Evolutionary conservation across 2,329 filamentous ascomycete species (phyloP), one percentile per base, ranked within the genome.

Genomic region (Pseudocercospora musae): DNA sequence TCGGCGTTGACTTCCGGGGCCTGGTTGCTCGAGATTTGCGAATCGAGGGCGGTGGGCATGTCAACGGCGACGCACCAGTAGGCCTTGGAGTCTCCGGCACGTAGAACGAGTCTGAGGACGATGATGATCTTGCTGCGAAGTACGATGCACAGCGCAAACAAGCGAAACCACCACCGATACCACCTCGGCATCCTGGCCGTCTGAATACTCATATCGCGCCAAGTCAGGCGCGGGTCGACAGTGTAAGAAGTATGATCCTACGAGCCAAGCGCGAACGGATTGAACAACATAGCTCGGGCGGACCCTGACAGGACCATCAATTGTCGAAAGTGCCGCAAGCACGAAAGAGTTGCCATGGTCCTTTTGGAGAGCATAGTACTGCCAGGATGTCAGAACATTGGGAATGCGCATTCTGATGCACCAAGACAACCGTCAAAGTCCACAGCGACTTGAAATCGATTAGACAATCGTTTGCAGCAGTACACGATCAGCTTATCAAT

Each of bases 1-100:
- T 97, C 21, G 93, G 93, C 0, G 79, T 99, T 31, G 94, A 99
- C 76, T 98, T 99, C 74, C 86, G 85, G 60, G 91, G 91, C 68
- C 77, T 98, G 60, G 87, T 97, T 13, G 91, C 89, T 15, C 82
- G 82, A 67, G 86, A 83, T 18, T 50, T 54, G 7, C 29, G 31
- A n/a, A 29, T 70, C 15, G 58, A 64, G 25, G 53, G 5, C 1
- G 5, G 31, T 27, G 46, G 50, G n/a, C 29, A 52, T 20, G 44
- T 53, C 20, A 21, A 52, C n/a, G 57, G 27, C 15, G 52, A 56
- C 13, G 57, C 25, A 11, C 33, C 40, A n/a, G 60, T 65, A 20
- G 66, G 64, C 11, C 58, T 66, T 8, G 64, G 66, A 20, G 63
- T 64, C 33, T 54, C 52, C 33, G 52, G 29, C 52, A 40, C 52